These are phyloP conservation scores for Coemansia sp. DNA, from an alignment of 192 early-diverging fungal genomes.

Conservation along the genomic window DNA sequence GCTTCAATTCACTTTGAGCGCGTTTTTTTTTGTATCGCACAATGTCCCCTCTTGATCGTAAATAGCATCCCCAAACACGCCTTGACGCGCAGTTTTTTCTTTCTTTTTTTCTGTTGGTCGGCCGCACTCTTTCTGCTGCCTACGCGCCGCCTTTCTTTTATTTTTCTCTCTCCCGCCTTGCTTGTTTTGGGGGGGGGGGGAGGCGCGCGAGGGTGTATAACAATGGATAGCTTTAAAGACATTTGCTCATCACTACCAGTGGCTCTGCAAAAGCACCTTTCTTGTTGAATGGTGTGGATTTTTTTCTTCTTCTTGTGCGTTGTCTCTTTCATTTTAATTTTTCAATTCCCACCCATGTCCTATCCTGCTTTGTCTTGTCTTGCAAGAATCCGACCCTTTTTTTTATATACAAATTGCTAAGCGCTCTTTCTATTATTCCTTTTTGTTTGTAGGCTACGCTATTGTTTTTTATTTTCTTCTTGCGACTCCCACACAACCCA, in stretches of 20 bases:
- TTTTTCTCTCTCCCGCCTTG: neutral
- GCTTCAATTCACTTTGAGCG: neutral
- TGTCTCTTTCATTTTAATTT: slow-evolving; percentile 12
- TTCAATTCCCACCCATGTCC: slow-evolving; percentile 11
- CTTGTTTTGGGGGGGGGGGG: neutral
- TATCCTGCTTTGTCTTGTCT: slow-evolving; percentile 7
- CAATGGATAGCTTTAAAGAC: neutral
- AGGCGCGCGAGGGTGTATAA: neutral
- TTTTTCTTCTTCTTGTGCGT: neutral
- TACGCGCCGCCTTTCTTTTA: slow-evolving; percentile 2
- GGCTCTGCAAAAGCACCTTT: neutral
- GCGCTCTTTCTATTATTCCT: slow-evolving; percentile 5
- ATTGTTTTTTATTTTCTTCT: neutral
- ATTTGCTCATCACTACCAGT: slow-evolving; percentile 9
- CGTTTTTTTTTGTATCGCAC: slow-evolving; percentile 1
- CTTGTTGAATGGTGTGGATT: slow-evolving; percentile 1
- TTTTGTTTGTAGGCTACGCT: slow-evolving; percentile 2
- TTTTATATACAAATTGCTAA: slow-evolving; percentile 1
- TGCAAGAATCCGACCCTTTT: slow-evolving; percentile 3
- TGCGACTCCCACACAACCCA: slow-evolving; percentile 9
- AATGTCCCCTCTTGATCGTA: slow-evolving; percentile 6
- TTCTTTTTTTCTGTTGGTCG: slow-evolving; percentile 6
- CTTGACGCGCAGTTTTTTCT: slow-evolving; percentile 6
- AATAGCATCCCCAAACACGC: neutral
- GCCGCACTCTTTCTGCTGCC: slow-evolving; percentile 13